phyloP scores from a whole-genome alignment of 2,329 filamentous ascomycete species.

The Diplodia corticola region DNA sequence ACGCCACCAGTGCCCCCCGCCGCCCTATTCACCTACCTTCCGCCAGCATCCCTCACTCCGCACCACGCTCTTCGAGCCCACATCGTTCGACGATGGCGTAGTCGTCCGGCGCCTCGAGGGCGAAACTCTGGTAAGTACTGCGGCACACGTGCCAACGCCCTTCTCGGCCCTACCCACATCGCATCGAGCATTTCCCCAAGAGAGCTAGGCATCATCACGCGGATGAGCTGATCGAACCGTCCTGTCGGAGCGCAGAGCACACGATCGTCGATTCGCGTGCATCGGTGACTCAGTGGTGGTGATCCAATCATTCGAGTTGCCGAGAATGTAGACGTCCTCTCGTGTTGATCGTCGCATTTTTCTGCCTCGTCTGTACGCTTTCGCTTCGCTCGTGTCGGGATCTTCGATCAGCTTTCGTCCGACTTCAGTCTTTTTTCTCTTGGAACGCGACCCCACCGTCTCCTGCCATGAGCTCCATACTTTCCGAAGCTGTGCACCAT shows the following conservation, averaged over 20 bases:
- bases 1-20: not conserved
- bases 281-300: not conserved
- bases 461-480: not conserved
- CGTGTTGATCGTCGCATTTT: not conserved
- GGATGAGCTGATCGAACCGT: conserved; percentile 1
- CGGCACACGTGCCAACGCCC: not conserved
- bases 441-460: not conserved
- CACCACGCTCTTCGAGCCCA: conserved; percentile 15
- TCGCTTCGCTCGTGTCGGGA: not conserved
- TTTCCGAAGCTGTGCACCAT: not conserved
- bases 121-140: not conserved
- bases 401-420: not conserved
- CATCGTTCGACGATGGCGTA: conserved; percentile 7
- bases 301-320: not conserved
- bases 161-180: not conserved
- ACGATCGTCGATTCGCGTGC: not conserved
- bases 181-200: not conserved
- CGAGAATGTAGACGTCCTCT: not conserved
- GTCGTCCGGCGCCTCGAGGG: not conserved
- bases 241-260: not conserved
- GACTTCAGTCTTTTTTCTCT: not conserved
- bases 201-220: not conserved
- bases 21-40: conserved; percentile 1
- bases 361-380: not conserved
- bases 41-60: conserved; percentile 17